Percentiles rank a stretch among this genome's conserved stretches.
Conservation (phyloP, 305 asterid genomes). For the Fraxinus angustifolia region DNA sequence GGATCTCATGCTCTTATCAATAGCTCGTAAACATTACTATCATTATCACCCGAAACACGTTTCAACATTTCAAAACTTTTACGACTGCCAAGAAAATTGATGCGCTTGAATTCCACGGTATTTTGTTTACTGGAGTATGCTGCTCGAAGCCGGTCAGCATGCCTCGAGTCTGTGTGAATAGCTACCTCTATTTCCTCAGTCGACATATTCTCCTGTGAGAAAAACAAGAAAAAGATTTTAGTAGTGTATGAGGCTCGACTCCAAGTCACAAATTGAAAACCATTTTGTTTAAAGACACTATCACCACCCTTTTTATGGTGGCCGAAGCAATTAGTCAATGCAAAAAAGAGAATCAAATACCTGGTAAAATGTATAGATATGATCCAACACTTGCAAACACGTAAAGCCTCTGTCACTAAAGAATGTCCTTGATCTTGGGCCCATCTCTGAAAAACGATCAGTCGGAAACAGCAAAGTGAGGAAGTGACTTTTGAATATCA, state of each 20-base stretch:
- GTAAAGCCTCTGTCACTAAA: constrained; percentile 80
- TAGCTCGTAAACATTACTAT: constrained; percentile 71
- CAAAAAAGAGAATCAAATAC: constrained; percentile 29
- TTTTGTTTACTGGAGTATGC: constrained; percentile 52
- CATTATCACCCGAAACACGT: constrained; percentile 74
- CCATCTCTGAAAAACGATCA: constrained; percentile 89
- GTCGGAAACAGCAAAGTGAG: constrained; percentile 81
- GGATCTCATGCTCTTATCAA: constrained; percentile 60
- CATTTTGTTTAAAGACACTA: background rate
- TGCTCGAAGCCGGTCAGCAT: constrained; percentile 76
- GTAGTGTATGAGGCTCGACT: background rate
- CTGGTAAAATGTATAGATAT: constrained; percentile 79
- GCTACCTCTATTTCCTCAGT: constrained; percentile 68
- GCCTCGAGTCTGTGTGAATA: constrained; percentile 84
- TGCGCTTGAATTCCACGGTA: constrained; percentile 51
- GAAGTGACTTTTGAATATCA: constrained; percentile 62
- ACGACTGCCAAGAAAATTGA: constrained; percentile 81
- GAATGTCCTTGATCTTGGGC: constrained; percentile 74
- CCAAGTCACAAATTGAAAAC: background rate
- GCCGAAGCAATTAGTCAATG: background rate
- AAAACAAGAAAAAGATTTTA: background rate
- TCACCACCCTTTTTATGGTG: background rate
- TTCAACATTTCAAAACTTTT: constrained; percentile 90
- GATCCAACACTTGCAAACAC: constrained; percentile 76
- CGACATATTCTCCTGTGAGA: constrained; percentile 60